A percentile compares a stretch with the other conserved stretches of the same genome.
These are phyloP conservation scores for Fusarium vanettenii DNA, from an alignment of 2,329 filamentous ascomycete species.

Conservation along the genomic window DNA sequence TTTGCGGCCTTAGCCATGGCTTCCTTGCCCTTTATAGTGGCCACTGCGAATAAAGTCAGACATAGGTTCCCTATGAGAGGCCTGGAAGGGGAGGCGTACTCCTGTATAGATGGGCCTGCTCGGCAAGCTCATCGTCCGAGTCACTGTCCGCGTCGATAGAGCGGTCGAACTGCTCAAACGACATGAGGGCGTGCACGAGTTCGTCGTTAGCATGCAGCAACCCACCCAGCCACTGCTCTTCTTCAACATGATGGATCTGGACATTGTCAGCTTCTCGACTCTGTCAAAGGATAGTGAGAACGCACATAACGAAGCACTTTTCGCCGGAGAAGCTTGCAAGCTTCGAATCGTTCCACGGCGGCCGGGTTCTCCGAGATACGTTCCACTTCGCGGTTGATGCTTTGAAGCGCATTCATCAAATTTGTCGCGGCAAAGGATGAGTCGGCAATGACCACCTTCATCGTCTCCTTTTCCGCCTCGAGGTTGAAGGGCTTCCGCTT, in stretches of 20 bases:
- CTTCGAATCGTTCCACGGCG: slow-evolving; percentile 82
- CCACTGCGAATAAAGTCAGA: slow-evolving; percentile 56
- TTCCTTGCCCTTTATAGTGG: slow-evolving; percentile 63
- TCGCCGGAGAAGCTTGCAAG: slow-evolving; percentile 85
- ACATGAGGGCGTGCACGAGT: slow-evolving; percentile 92
- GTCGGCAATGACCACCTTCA: slow-evolving; percentile 90
- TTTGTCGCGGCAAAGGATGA: slow-evolving; percentile 93
- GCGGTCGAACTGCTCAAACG: slow-evolving; percentile 92
- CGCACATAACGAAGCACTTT: slow-evolving; percentile 85
- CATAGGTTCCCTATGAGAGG: slow-evolving; percentile 21
- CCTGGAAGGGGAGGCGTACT: slow-evolving; percentile 55
- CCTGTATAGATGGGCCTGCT: slow-evolving; percentile 73
- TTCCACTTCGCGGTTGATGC: slow-evolving; percentile 89
- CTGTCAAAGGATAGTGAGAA: slow-evolving; percentile 13
- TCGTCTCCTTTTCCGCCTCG: slow-evolving; percentile 86
- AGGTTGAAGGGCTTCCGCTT: slow-evolving; percentile 80
- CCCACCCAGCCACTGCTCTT: slow-evolving; percentile 90
- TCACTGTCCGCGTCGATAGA: slow-evolving; percentile 82
- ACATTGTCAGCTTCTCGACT: slow-evolving; percentile 2
- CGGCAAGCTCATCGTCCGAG: slow-evolving; percentile 74
- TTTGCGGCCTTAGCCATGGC: slow-evolving; percentile 52
- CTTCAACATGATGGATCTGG: slow-evolving; percentile 88
- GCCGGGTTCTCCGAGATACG: slow-evolving; percentile 86
- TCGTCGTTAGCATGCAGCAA: slow-evolving; percentile 95
- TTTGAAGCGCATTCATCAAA: slow-evolving; percentile 85